phyloP scores from a whole-genome alignment of 768 basidiomycete genomes.

The Jaapia argillacea region DNA sequence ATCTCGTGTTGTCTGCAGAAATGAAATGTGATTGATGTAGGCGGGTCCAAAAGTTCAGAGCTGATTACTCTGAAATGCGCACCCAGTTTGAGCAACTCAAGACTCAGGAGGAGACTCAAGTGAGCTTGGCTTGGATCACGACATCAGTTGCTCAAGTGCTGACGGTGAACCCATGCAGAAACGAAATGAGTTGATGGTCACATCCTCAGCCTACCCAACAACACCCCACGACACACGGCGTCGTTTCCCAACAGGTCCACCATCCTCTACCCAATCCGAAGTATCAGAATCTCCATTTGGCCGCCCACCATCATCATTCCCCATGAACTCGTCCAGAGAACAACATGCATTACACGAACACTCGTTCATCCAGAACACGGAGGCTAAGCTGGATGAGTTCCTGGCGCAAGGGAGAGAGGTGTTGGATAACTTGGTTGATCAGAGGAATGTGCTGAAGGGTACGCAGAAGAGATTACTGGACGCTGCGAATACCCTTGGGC shows the following conservation, averaged over 20 bases:
- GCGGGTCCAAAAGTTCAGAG: constrained; percentile 86
- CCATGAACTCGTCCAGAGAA: constrained; percentile 46
- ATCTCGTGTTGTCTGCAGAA: not conserved
- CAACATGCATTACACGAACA: constrained; percentile 82
- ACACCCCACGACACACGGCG: constrained; percentile 53
- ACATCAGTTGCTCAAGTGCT: not conserved
- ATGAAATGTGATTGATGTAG: constrained; percentile 27
- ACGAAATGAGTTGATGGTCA: constrained; percentile 7
- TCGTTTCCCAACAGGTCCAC: constrained; percentile 35
- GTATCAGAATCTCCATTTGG: constrained; percentile 84
- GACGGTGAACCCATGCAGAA: not conserved
- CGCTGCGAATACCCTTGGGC: constrained; percentile 88
- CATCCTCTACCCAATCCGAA: constrained; percentile 21
- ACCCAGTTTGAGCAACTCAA: constrained; percentile 77
- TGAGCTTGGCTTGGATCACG: not conserved
- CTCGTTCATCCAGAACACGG: constrained; percentile 77
- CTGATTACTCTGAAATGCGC: constrained; percentile 78
- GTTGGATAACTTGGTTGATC: constrained; percentile 85
- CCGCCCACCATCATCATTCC: constrained; percentile 36
- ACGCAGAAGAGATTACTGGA: constrained; percentile 80
- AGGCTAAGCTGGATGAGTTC: constrained; percentile 79
- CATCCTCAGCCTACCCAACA: constrained; percentile 22
- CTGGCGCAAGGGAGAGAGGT: constrained; percentile 88
- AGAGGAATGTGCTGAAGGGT: constrained; percentile 91
- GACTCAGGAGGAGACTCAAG: constrained; percentile 37